These are phyloP conservation scores for Aurantiochytrium sp. DNA, from an alignment of 108 stramenopile species.

Conservation along the genomic window DNA sequence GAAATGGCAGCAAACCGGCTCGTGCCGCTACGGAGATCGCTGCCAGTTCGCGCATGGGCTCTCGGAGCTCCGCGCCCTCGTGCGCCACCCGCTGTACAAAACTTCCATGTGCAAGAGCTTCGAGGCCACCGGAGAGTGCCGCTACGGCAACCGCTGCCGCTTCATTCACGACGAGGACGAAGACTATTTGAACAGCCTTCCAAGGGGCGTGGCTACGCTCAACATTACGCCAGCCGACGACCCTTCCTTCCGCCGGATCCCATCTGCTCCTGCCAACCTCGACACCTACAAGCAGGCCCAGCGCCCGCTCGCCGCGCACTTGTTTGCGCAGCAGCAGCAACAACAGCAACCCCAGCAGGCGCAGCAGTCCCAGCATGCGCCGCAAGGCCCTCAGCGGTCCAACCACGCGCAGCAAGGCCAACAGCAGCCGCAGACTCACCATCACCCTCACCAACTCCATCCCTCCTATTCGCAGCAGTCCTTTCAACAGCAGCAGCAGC, in stretches of 20 bases:
- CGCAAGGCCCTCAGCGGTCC: not conserved
- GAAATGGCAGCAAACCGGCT: not conserved
- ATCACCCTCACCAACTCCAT: not conserved
- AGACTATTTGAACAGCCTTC: slow-evolving; percentile 11
- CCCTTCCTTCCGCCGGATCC: not conserved
- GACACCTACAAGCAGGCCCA: not conserved
- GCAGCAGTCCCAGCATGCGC: not conserved
- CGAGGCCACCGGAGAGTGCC: slow-evolving; percentile 1
- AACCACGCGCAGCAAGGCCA: not conserved
- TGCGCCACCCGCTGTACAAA: slow-evolving; percentile 29
- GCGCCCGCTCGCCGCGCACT: not conserved
- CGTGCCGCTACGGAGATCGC: not conserved
- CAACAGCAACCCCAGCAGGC: not conserved
- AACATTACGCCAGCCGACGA: not conserved
- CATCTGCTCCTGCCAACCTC: not conserved
- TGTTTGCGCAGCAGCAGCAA: not conserved
- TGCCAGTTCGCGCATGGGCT: slow-evolving; percentile 7
- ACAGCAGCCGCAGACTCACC: not conserved
- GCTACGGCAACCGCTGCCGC: not conserved
- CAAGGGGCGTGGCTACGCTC: slow-evolving; percentile 5
- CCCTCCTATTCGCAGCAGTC: too few relatives aligned
- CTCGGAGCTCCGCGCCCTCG: not conserved
- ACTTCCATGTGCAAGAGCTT: slow-evolving; percentile 28
- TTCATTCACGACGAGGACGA: slow-evolving; percentile 12
- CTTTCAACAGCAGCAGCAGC: too few relatives aligned